A percentile compares a stretch with the other conserved stretches of the same genome.
Conservation (phyloP, 176 grass and related monocot species). For the Cenchrus americanus region DNA sequence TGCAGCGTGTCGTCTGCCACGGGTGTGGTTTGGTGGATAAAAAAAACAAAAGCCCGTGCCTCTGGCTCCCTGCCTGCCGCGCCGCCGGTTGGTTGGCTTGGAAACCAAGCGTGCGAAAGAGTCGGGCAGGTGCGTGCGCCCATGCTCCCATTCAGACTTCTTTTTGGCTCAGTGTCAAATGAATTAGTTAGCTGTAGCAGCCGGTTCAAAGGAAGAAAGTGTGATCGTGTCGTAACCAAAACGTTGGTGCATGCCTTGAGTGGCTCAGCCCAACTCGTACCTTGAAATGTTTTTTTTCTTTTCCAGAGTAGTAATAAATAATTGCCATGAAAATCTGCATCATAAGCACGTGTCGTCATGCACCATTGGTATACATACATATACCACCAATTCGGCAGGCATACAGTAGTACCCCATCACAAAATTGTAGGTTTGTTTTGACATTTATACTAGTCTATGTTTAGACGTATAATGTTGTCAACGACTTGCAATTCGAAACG, state of each 20-base stretch:
- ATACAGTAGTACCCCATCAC: too few species aligned
- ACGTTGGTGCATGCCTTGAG: neutral
- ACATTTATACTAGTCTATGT: too few species aligned
- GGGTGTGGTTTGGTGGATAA: neutral
- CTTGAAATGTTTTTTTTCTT: too few species aligned
- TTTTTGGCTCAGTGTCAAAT: neutral
- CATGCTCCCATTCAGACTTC: neutral
- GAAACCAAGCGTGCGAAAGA: conserved; percentile 50
- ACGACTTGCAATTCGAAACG: too few species aligned
- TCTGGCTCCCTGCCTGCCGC: neutral
- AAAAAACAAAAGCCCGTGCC: neutral
- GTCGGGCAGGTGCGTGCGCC: conserved; percentile 17
- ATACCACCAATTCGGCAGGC: neutral
- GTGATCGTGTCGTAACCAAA: neutral
- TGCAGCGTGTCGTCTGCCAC: neutral
- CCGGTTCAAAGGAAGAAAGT: neutral
- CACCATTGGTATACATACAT: too few species aligned
- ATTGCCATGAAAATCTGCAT: too few species aligned
- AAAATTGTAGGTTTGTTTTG: too few species aligned
- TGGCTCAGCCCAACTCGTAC: neutral
- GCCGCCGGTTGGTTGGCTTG: conserved; percentile 37
- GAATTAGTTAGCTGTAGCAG: neutral
- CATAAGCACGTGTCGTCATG: too few species aligned
- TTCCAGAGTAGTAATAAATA: too few species aligned
- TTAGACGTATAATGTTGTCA: too few species aligned